A percentile compares a stretch with the other conserved stretches of the same genome.
Conservation (phyloP, 164 flowering plant species). For the Euptelea pleiosperma region DNA sequence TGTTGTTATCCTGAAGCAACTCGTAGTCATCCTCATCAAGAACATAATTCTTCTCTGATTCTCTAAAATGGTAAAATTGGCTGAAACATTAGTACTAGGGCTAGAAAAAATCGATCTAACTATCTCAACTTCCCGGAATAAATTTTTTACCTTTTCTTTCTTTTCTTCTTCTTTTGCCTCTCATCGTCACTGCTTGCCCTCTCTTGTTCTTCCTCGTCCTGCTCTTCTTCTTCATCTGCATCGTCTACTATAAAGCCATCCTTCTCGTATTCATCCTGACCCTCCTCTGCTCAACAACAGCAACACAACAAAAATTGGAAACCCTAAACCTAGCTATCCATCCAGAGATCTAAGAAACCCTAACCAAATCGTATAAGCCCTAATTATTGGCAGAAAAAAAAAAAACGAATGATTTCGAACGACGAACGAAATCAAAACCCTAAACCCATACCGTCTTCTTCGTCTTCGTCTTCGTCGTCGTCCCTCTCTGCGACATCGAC, state of each 20-base stretch:
- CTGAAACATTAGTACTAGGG: no score
- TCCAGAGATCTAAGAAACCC: neutral
- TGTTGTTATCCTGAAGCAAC: constrained; percentile 77
- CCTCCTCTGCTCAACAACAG: constrained; percentile 49
- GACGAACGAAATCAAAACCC: neutral
- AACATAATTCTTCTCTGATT: constrained; percentile 54
- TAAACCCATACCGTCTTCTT: constrained; percentile 39
- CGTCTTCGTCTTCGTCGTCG: constrained; percentile 55
- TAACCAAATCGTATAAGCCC: constrained; percentile 1
- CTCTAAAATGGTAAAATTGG: constrained; percentile 40
- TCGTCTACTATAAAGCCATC: constrained; percentile 96
- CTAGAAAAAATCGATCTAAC: no score
- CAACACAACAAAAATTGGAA: no score
- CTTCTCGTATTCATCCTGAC: constrained; percentile 87
- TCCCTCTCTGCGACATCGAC: constrained; percentile 28
- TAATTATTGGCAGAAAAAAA: neutral
- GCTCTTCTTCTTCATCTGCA: constrained; percentile 67
- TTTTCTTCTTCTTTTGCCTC: constrained; percentile 74
- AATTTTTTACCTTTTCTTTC: constrained; percentile 57
- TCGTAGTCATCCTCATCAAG: constrained; percentile 96
- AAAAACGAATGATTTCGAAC: neutral
- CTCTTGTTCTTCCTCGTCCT: constrained; percentile 52
- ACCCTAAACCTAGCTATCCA: neutral
- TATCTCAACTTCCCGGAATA: neutral
- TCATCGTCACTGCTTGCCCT: constrained; percentile 50